Percentiles rank a stretch among this genome's conserved stretches.
Conservation (phyloP, 352 stramenopile genomes). For the Pythium pectinolyticum region DNA sequence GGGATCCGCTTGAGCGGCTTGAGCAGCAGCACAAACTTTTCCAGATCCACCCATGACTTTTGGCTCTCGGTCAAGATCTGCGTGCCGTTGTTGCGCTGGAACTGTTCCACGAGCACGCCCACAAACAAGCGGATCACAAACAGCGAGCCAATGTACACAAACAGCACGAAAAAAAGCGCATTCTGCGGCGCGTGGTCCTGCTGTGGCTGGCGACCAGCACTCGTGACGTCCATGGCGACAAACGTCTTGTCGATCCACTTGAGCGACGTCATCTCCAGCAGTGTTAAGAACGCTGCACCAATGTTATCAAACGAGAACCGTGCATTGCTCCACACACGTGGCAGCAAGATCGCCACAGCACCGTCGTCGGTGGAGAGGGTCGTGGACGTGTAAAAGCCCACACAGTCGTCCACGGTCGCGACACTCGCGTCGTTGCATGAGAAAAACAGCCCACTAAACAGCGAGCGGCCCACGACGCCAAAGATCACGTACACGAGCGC, state of each 20-base stretch:
- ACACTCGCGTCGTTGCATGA: slow-evolving; percentile 60
- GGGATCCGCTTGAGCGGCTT: slow-evolving; percentile 60
- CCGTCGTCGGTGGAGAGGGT: too few relatives aligned
- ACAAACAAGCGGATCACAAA: slow-evolving; percentile 83
- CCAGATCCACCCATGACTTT: slow-evolving; percentile 78
- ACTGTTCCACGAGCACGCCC: slow-evolving; percentile 78
- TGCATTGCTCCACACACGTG: slow-evolving; percentile 64
- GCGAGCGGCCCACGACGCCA: slow-evolving; percentile 58
- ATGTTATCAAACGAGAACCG: slow-evolving; percentile 84
- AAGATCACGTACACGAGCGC: slow-evolving; percentile 82
- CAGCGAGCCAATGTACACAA: slow-evolving; percentile 73
- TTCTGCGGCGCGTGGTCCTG: slow-evolving; percentile 44
- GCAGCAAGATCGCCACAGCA: slow-evolving; percentile 55
- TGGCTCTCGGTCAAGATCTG: slow-evolving; percentile 78
- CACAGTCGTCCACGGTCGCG: slow-evolving; percentile 38
- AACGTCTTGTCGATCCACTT: slow-evolving; percentile 84
- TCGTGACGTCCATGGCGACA: slow-evolving; percentile 71
- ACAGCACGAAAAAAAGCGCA: slow-evolving; percentile 72
- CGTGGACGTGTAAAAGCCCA: slow-evolving; percentile 62
- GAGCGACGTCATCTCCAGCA: slow-evolving; percentile 80
- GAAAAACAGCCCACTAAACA: slow-evolving; percentile 71
- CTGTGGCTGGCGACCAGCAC: slow-evolving; percentile 43
- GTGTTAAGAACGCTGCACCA: slow-evolving; percentile 55
- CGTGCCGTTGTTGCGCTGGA: slow-evolving; percentile 82
- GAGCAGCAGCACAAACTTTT: slow-evolving; percentile 78